Evolutionary conservation across 1,284 basidiomycete genomes (phyloP).

Genomic region (Meira nashicola): DNA sequence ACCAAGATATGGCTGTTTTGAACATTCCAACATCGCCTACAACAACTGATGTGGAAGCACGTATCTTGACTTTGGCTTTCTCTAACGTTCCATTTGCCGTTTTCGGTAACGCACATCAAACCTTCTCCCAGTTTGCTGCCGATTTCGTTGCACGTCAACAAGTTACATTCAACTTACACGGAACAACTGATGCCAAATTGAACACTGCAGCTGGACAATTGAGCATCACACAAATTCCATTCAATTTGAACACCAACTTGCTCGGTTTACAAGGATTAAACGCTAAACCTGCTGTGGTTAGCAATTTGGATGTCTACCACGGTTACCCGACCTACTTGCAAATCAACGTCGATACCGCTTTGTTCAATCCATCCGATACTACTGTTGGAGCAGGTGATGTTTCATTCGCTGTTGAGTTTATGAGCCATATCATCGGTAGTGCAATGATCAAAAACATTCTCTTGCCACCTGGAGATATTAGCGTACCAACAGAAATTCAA

Average conservation of each 20-base stretch:
- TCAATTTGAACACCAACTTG: conserved; percentile 64
- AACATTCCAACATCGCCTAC: conserved; percentile 62
- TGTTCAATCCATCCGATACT: conserved; percentile 61
- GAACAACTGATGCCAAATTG: conserved; percentile 61
- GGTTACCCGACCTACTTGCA: conserved; percentile 67
- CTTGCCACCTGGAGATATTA: conserved; percentile 32
- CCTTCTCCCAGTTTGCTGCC: conserved; percentile 66
- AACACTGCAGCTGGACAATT: conserved; percentile 71
- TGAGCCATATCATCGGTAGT: conserved; percentile 62
- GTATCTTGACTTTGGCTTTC: conserved; percentile 66
- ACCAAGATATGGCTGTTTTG: conserved; percentile 63
- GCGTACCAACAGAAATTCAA: conserved; percentile 59
- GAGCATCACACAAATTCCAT: conserved; percentile 60
- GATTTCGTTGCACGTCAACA: conserved; percentile 60
- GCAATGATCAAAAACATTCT: conserved; percentile 59
- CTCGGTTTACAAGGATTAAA: conserved; percentile 67
- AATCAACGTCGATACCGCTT: conserved; percentile 61
- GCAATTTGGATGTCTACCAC: conserved; percentile 66
- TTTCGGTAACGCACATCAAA: conserved; percentile 49
- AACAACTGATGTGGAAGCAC: conserved; percentile 63
- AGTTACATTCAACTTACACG: conserved; percentile 62
- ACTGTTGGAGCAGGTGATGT: conserved; percentile 69
- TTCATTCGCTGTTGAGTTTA: conserved; percentile 62
- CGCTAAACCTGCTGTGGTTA: conserved; percentile 62
- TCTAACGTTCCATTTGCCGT: conserved; percentile 63